Evolutionary conservation across 306 rosid species (phyloP).

Genomic region (Pyrus communis): DNA sequence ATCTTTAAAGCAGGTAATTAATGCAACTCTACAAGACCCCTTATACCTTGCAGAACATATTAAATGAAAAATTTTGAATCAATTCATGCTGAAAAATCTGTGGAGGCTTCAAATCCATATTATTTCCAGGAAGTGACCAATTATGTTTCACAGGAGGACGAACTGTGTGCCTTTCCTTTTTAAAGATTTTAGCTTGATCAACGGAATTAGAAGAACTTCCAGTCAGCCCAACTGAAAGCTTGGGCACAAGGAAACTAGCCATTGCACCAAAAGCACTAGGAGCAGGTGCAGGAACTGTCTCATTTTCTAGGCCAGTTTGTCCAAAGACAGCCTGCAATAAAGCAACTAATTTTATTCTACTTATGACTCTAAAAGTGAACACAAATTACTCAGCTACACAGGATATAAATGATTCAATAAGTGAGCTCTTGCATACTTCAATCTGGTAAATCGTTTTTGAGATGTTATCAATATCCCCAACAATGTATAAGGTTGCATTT

Average conservation of each 20-base stretch:
- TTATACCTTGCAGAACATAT: slow-evolving; percentile 91
- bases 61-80: slow-evolving; percentile 88
- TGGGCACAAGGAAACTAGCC: slow-evolving; percentile 98
- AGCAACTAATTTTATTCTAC: slow-evolving; percentile 17
- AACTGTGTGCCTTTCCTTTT: slow-evolving; percentile 69
- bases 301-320: slow-evolving; percentile 62
- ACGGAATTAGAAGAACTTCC: slow-evolving; percentile 61
- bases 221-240: slow-evolving; percentile 73
- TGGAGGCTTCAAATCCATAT: slow-evolving; percentile 52
- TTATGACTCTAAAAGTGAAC: slow-evolving; percentile 20
- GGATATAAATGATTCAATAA: slow-evolving; percentile 10
- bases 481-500: slow-evolving; percentile 92
- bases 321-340: slow-evolving; percentile 76
- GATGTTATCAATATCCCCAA: slow-evolving; percentile 88
- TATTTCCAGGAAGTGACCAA: slow-evolving; percentile 86
- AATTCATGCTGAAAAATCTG: slow-evolving; percentile 95
- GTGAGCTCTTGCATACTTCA: slow-evolving; percentile 49
- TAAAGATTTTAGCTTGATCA: slow-evolving; percentile 63
- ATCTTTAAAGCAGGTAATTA: background rate
- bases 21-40: slow-evolving; percentile 6
- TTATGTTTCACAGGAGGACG: slow-evolving; percentile 95
- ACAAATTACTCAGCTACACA: slow-evolving; percentile 7
- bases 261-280: slow-evolving; percentile 92
- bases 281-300: slow-evolving; percentile 54
- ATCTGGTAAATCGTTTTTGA: slow-evolving; percentile 71